A percentile compares a stretch with the other conserved stretches of the same genome.
Conservation (phyloP, 148 eudicot species). For the Heliamphora exappendiculata region DNA sequence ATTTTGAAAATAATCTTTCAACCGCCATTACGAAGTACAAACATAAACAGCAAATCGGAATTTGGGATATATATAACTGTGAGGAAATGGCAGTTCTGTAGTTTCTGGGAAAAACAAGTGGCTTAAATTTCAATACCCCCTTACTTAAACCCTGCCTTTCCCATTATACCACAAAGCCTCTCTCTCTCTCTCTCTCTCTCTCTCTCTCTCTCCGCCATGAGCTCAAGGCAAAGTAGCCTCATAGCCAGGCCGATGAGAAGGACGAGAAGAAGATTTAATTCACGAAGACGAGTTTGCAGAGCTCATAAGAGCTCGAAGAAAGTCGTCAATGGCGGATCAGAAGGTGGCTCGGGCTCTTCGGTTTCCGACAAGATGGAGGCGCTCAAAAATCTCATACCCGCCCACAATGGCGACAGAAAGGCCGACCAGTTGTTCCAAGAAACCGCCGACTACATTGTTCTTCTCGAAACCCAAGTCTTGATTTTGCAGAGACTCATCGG, state of each 20-base stretch:
- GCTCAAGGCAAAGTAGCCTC: conserved; percentile 20
- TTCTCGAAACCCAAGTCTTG: conserved; percentile 33
- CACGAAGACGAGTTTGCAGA: conserved; percentile 4
- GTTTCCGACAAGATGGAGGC: conserved; percentile 41
- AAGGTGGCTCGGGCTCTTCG: background rate
- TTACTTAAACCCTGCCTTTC: conserved; percentile 18
- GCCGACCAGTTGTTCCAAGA: conserved; percentile 47
- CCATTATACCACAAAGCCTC: background rate
- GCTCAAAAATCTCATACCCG: conserved; percentile 37
- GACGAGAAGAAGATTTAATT: background rate
- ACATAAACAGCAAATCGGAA: background rate
- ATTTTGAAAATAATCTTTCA: background rate
- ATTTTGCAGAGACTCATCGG: conserved; percentile 36
- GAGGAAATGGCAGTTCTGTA: conserved; percentile 20
- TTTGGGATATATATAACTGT: background rate
- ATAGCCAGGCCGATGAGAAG: conserved; percentile 8
- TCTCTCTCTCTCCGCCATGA: conserved; percentile 10
- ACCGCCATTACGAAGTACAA: background rate
- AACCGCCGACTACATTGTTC: conserved; percentile 41
- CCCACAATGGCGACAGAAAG: conserved; percentile 12
- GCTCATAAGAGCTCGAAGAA: background rate
- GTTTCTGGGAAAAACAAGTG: background rate
- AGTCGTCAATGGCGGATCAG: background rate
- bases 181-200: background rate
- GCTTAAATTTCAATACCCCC: background rate